Percentiles rank a stretch among this genome's conserved stretches.
phyloP scores from a whole-genome alignment of 2,329 filamentous ascomycete genomes.

The Venturia effusa region DNA sequence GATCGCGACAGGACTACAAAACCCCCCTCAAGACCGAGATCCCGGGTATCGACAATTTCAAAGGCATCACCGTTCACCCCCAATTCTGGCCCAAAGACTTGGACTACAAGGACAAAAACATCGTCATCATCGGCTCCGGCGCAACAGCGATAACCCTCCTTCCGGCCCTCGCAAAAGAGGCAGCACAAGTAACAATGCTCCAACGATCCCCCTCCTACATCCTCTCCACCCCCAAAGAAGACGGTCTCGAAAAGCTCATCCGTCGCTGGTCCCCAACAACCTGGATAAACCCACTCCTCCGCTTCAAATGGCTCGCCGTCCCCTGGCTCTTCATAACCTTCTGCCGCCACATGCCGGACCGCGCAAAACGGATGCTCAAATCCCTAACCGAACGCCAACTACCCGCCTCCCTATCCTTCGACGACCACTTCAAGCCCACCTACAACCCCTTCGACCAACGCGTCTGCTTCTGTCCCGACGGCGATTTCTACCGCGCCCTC shows the following conservation, averaged over 20 bases:
- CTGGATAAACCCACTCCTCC: conserved; percentile 33
- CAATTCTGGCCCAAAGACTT: conserved; percentile 66
- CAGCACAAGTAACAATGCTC: conserved; percentile 62
- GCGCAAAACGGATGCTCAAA: conserved; percentile 38
- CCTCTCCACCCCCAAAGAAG: conserved; percentile 37
- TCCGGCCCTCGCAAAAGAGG: conserved; percentile 55
- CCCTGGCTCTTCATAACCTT: conserved; percentile 38
- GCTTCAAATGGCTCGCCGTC: conserved; percentile 40
- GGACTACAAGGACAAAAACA: conserved; percentile 54
- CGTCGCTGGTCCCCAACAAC: conserved; percentile 21
- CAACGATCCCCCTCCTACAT: conserved; percentile 70
- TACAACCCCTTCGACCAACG: conserved; percentile 57
- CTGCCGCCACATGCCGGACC: conserved; percentile 42
- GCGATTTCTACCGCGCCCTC: conserved; percentile 46
- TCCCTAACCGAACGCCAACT: conserved; percentile 36
- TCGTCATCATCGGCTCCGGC: conserved; percentile 66
- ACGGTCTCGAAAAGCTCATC: conserved; percentile 25
- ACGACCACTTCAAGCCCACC: conserved; percentile 35
- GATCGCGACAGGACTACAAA: conserved; percentile 43
- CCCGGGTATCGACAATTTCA: conserved; percentile 56
- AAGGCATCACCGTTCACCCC: conserved; percentile 53
- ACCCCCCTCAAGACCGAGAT: conserved; percentile 50
- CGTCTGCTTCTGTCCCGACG: conserved; percentile 56
- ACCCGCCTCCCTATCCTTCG: conserved; percentile 32
- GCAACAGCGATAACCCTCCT: conserved; percentile 72